Percentiles rank a stretch among this genome's conserved stretches.
Evolutionary conservation across 169 alveolate species (phyloP).

Genomic region (Fabrea salina): DNA sequence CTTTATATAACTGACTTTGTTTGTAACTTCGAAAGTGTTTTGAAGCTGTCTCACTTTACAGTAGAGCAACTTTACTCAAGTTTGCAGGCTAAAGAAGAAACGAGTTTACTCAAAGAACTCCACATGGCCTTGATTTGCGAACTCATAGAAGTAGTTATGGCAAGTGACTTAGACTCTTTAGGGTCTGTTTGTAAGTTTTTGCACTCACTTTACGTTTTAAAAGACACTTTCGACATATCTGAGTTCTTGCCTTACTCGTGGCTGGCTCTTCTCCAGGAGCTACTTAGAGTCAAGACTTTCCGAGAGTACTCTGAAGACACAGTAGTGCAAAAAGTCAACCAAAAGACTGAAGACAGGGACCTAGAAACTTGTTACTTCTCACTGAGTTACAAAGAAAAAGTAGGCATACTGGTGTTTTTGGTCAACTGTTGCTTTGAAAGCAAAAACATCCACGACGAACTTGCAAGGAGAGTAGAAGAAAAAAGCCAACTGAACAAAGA

Average conservation of each 20-base stretch:
- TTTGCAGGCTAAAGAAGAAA: not conserved
- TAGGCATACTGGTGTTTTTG: conserved; percentile 3
- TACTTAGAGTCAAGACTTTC: not conserved
- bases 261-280: not conserved
- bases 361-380: not conserved
- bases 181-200: not conserved
- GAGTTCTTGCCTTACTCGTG: conserved; percentile 16
- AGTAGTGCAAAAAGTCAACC: not conserved
- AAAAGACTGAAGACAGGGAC: not conserved
- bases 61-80: not conserved
- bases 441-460: conserved; percentile 31
- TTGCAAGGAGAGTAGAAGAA: conserved; percentile 44
- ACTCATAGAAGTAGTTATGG: not conserved
- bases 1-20: not conserved
- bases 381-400: not conserved
- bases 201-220: not conserved
- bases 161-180: not conserved
- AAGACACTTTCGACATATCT: not conserved
- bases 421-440: conserved; percentile 36
- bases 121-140: not conserved
- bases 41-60: not conserved
- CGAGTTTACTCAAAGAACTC: conserved; percentile 2
- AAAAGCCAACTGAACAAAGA: conserved; percentile 37
- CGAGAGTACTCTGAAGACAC: not conserved
- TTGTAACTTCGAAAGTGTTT: not conserved